A percentile compares a stretch with the other conserved stretches of the same genome.
phyloP scores from a whole-genome alignment of 495 filamentous ascomycete genomes.

The Daldinia loculata region DNA sequence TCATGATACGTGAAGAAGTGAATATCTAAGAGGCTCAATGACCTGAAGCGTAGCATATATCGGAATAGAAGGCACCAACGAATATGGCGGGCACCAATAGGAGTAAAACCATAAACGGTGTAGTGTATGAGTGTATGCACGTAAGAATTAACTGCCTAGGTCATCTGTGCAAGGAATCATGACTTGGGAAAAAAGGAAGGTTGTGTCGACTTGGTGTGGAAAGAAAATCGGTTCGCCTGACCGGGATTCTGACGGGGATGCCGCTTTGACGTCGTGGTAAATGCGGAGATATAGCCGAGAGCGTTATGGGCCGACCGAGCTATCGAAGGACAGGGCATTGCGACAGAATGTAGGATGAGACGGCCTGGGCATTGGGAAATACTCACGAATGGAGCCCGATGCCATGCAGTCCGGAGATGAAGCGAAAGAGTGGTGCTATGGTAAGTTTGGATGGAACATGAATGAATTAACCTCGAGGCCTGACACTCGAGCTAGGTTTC shows the following conservation, averaged over 20 bases:
- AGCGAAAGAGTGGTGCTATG: slow-evolving; percentile 9
- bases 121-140: slow-evolving; percentile 33
- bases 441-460: slow-evolving; percentile 32
- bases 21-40: slow-evolving; percentile 16
- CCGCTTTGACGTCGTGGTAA: slow-evolving; percentile 34
- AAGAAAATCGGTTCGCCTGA: slow-evolving; percentile 32
- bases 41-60: slow-evolving; percentile 5
- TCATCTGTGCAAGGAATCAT: slow-evolving; percentile 21
- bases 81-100: slow-evolving; percentile 28
- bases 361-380: slow-evolving; percentile 27
- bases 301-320: slow-evolving; percentile 35
- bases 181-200: slow-evolving; percentile 34
- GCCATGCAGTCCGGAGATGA: slow-evolving; percentile 23
- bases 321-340: slow-evolving; percentile 21
- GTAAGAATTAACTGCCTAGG: slow-evolving; percentile 29
- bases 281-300: slow-evolving; percentile 43
- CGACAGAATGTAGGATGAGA: slow-evolving; percentile 31
- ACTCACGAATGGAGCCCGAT: slow-evolving; percentile 24
- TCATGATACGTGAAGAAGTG: not conserved
- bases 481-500: slow-evolving; percentile 23
- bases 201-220: slow-evolving; percentile 36
- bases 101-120: slow-evolving; percentile 23
- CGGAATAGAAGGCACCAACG: slow-evolving; percentile 6
- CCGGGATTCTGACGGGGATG: slow-evolving; percentile 34
- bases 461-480: slow-evolving; percentile 31